Evolutionary conservation across 2,329 filamentous ascomycete species (phyloP).

Genomic region (Lasiodiplodia sp.): DNA sequence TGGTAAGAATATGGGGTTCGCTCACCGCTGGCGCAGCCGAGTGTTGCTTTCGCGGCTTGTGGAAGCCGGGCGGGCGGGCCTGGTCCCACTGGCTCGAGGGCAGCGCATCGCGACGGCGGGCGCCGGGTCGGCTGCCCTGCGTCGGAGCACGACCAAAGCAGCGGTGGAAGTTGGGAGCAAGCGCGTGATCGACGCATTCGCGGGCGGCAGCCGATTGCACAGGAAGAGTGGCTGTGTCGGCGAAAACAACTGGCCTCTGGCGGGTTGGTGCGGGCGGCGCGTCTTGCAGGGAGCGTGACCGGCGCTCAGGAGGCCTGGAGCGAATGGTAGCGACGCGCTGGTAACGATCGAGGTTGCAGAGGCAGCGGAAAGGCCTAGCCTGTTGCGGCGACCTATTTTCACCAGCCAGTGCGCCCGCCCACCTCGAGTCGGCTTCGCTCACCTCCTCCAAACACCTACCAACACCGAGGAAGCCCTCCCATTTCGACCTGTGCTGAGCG

Average conservation of each 20-base stretch:
- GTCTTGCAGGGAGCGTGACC: constrained; percentile 22
- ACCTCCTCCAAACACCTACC: constrained; percentile 27
- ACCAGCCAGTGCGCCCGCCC: too few relatives aligned
- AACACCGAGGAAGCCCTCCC: constrained; percentile 20
- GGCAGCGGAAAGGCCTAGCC: not conserved
- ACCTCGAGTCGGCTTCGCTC: constrained; percentile 21
- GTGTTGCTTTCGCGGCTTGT: not conserved
- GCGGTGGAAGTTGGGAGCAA: constrained; percentile 19
- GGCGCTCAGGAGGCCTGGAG: constrained; percentile 2
- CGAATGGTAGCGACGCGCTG: too few relatives aligned
- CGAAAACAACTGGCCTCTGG: not conserved
- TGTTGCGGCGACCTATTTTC: too few relatives aligned
- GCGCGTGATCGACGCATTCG: constrained; percentile 24
- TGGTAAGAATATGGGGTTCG: constrained; percentile 5
- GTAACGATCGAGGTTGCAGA: too few relatives aligned
- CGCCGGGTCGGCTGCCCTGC: constrained; percentile 18
- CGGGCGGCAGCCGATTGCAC: constrained; percentile 16
- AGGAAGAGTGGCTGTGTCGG: constrained; percentile 23
- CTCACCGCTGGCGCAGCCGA: constrained; percentile 10
- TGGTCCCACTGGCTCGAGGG: not conserved
- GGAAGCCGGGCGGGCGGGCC: not conserved
- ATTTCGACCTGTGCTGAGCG: constrained; percentile 43
- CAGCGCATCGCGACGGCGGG: not conserved
- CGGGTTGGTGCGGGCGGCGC: not conserved
- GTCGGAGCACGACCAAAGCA: constrained; percentile 9